Evolutionary conservation across 169 alveolate genomes (phyloP), one percentile per base, ranked within the genome.

Genomic region (Plasmodium fragile): DNA sequence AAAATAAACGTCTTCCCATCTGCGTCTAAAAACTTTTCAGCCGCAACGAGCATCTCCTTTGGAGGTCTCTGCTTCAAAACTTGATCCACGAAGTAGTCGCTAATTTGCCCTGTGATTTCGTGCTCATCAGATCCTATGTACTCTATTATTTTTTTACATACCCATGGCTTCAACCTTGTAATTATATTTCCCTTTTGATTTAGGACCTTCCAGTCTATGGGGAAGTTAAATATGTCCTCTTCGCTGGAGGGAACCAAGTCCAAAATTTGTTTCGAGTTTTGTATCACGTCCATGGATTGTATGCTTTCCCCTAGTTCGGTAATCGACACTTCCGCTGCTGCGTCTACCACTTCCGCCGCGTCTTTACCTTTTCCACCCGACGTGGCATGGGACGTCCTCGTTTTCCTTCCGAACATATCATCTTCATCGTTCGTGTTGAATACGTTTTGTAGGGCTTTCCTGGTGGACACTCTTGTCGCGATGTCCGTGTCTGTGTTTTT

Each of bases 71-170:
- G 96, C 30, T 95, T 98, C 39, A 85, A 53, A 22, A 97, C 92
- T 32, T 97, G 96, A 52, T 90, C 81, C 41, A 92, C 72, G 55
- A 96, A 83, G 82, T 92, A 96, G 55, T 94, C 43, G 34, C 94
- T 97, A 11, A 97, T 73, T 78, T 96, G 97, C 70, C 95, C 97
- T 16, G 75, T 89, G 3, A 94, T 94, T 45, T 95, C 96, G 16
- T 92, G 45, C 80, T 97, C 98, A 49, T 96, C 98, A n/a, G 95
- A 94, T 28, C 98, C 98, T 98, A 97, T 96, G 75, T 87, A 96
- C 84, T 97, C 98, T 18, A 84, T 73, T 18, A 97, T 92, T 80
- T 97, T 95, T 91, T 92, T 84, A 34, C 94, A 75, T 69, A 97
- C 96, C 98, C 98, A 97, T 3, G 98, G 98, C 80, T 95, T 96